Conservation (phyloP, 495 filamentous ascomycete genomes). For the Penicillium canescens region DNA sequence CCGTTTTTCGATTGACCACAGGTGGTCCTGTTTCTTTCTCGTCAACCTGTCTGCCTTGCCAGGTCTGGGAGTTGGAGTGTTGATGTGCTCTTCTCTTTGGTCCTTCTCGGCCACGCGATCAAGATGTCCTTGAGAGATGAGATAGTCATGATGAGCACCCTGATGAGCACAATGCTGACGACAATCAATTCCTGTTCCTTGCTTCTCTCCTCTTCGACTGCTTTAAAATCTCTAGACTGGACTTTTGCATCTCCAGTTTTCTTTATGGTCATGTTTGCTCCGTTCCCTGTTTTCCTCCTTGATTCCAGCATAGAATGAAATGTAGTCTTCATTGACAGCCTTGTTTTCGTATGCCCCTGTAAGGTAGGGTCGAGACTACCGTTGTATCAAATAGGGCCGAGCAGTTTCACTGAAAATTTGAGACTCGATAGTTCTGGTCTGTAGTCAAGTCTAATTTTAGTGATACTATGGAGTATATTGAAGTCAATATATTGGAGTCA, state of each 20-base stretch:
- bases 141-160: constrained; percentile 11
- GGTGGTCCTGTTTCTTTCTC: constrained; percentile 14
- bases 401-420: no score
- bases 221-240: constrained; percentile 6
- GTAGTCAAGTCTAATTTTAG: neutral
- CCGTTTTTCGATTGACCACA: constrained; percentile 8
- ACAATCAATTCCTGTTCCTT: constrained; percentile 11
- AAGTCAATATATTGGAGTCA: no score
- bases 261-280: neutral
- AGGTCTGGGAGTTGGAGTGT: constrained; percentile 24
- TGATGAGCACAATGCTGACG: constrained; percentile 16
- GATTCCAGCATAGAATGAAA: constrained; percentile 23
- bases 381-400: no score
- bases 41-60: constrained; percentile 15
- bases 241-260: constrained; percentile 6
- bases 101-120: constrained; percentile 9
- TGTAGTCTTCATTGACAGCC: constrained; percentile 26
- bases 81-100: constrained; percentile 20
- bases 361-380: neutral
- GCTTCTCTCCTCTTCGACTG: constrained; percentile 1
- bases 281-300: neutral
- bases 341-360: neutral
- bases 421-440: no score
- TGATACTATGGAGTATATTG: neutral
- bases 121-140: constrained; percentile 18